Conservation (phyloP, 768 basidiomycete species). For the Lactarius hatsudake region DNA sequence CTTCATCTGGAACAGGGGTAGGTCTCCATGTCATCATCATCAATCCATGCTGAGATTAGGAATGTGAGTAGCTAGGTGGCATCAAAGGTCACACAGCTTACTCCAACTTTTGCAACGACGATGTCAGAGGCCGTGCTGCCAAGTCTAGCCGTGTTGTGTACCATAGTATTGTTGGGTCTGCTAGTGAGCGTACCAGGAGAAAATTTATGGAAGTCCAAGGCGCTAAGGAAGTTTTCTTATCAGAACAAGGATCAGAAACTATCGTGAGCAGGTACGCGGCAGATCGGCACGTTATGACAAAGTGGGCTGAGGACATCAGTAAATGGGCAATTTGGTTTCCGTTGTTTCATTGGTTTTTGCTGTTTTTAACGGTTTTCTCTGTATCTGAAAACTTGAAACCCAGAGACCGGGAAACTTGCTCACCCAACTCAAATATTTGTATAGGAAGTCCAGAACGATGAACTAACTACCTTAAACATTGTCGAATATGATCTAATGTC, state of each 20-base stretch:
- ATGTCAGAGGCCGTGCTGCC: slow-evolving; percentile 41
- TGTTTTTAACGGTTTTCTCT: too few species aligned
- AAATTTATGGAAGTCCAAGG: not conserved
- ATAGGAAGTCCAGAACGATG: too few species aligned
- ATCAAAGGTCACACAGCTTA: slow-evolving; percentile 29
- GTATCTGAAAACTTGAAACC: too few species aligned
- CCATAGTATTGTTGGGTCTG: slow-evolving; percentile 30
- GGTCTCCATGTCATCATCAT: slow-evolving; percentile 60
- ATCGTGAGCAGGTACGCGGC: not conserved
- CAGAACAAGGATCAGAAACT: not conserved
- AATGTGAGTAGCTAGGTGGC: not conserved
- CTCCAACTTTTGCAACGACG: slow-evolving; percentile 41
- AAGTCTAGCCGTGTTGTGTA: slow-evolving; percentile 35
- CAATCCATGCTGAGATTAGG: slow-evolving; percentile 42
- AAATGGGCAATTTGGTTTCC: too few species aligned
- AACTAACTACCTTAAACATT: too few species aligned
- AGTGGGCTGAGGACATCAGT: too few species aligned
- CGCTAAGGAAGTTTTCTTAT: not conserved
- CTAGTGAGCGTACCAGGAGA: not conserved
- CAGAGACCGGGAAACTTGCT: too few species aligned
- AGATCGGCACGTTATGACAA: not conserved
- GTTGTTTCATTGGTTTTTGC: too few species aligned
- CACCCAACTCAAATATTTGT: too few species aligned
- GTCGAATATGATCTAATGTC: too few species aligned
- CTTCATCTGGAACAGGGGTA: slow-evolving; percentile 50